phyloP scores from a whole-genome alignment of 495 filamentous ascomycete genomes.

The Penicillium bovifimosum region DNA sequence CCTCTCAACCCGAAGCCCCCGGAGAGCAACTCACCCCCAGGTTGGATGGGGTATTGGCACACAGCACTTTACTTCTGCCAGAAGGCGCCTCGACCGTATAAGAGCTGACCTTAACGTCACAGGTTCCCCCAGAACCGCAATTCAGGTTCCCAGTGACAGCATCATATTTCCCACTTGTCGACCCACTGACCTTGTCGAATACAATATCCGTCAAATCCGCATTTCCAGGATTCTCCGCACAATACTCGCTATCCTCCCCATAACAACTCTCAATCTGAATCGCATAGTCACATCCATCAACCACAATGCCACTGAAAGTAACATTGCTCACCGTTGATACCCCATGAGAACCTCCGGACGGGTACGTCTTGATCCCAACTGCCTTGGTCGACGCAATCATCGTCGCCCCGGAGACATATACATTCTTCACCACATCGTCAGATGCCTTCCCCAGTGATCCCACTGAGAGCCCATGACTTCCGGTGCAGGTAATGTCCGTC shows the following conservation, averaged over 20 bases:
- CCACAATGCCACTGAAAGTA: constrained; percentile 33
- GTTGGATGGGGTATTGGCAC: constrained; percentile 35
- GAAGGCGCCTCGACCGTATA: constrained; percentile 31
- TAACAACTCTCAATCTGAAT: constrained; percentile 48
- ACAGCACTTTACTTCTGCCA: constrained; percentile 31
- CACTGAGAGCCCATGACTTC: constrained; percentile 39
- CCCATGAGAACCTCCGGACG: constrained; percentile 30
- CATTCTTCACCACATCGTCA: constrained; percentile 34
- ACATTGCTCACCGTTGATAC: constrained; percentile 38
- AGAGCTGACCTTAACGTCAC: constrained; percentile 28
- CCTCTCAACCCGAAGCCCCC: constrained; percentile 31
- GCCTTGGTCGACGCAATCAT: constrained; percentile 44
- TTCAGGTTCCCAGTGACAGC: constrained; percentile 35
- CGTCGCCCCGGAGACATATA: constrained; percentile 31
- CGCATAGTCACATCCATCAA: constrained; percentile 40
- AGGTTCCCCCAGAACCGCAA: constrained; percentile 36
- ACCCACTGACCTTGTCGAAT: constrained; percentile 35
- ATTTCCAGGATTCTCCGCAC: constrained; percentile 29
- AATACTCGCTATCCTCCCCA: constrained; percentile 36
- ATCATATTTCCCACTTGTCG: constrained; percentile 36
- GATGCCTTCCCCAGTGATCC: constrained; percentile 31
- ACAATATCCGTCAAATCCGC: constrained; percentile 31
- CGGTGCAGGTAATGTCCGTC: constrained; percentile 33
- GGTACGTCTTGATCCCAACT: constrained; percentile 42
- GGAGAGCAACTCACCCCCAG: constrained; percentile 34